These are phyloP conservation scores for Lactarius vividus DNA, from an alignment of 768 basidiomycete species.

Conservation along the genomic window DNA sequence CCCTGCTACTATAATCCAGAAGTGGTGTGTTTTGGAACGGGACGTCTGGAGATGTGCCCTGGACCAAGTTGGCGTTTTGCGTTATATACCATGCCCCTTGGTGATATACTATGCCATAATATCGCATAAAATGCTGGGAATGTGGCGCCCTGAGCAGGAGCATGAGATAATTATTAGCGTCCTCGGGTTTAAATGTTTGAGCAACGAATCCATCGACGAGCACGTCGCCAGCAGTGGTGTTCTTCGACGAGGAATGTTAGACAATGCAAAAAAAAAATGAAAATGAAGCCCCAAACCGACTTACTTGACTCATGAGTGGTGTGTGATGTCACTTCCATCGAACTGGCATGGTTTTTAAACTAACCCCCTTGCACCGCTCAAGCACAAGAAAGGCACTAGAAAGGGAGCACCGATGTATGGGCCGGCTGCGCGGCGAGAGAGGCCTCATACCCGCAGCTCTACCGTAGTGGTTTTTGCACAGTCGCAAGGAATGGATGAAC, in stretches of 20 bases:
- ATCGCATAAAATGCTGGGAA: not conserved
- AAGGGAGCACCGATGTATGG: not conserved
- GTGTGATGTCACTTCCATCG: too few species aligned
- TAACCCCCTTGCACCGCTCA: not conserved
- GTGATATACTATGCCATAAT: not conserved
- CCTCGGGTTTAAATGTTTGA: not conserved
- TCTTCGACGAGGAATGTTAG: too few species aligned
- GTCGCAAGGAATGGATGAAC: not conserved
- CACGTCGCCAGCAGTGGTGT: not conserved
- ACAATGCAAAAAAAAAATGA: too few species aligned
- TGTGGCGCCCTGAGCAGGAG: not conserved
- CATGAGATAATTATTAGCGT: not conserved
- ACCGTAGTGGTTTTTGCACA: not conserved
- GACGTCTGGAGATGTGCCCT: not conserved
- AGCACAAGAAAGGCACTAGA: not conserved
- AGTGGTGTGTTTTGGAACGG: not conserved
- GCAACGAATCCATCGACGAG: constrained; percentile 9
- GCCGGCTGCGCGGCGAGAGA: not conserved
- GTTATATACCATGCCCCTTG: constrained; percentile 3
- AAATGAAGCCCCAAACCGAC: too few species aligned
- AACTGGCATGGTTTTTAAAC: not conserved
- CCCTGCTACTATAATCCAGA: not conserved
- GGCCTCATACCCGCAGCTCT: not conserved
- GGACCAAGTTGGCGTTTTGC: not conserved
- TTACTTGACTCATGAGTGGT: too few species aligned